Evolutionary conservation across 2,329 filamentous ascomycete species (phyloP), one percentile per base, ranked within the genome.

Genomic region (Aspergillus cejpii): DNA sequence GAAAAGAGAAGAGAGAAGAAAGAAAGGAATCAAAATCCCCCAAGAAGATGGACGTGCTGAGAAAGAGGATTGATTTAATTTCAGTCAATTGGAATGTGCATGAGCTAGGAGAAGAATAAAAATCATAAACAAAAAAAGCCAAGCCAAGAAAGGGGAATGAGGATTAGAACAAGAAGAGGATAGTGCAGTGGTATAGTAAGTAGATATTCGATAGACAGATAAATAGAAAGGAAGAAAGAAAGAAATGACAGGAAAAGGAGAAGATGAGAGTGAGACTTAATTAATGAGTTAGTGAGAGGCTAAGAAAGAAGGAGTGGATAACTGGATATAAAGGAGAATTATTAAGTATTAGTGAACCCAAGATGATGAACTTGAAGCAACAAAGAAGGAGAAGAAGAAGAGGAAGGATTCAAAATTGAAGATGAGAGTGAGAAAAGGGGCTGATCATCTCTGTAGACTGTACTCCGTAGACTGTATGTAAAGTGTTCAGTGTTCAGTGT

Each of bases 41-140:
- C 56, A 52, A 45, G 51, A 51, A 55, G 58, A 62, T 8, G 23
- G n/a, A n/a, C 55, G 60, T 62, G 61, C 61, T 59, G 62, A 56
- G 48, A 56, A n/a, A n/a, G n/a, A n/a, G n/a, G n/a, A n/a, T n/a
- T n/a, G n/a, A n/a, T n/a, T n/a, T n/a, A n/a, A 39, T 44, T 39
- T 48, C 46, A 49, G 55, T 62, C 53, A 61, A 63, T 62, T 60
- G 60, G 58, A 65, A 60, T 63, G 57, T 60, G 51, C 51, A 58
- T 54, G 46, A 36, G 44, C 40, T 37, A 28, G 36, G 26, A 45
- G 21, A 21, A 49, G 28, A 45, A 46, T 42, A 42, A 28, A 41
- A 29, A 37, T 33, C n/a, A n/a, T n/a, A n/a, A 46, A 39, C 29
- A 42, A 44, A 33, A 45, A 37, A 34, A 23, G 39, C 20, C 37